A percentile compares a stretch with the other conserved stretches of the same genome.
Conservation (phyloP, 352 stramenopile species). For the Phytophthora crassamura region DNA sequence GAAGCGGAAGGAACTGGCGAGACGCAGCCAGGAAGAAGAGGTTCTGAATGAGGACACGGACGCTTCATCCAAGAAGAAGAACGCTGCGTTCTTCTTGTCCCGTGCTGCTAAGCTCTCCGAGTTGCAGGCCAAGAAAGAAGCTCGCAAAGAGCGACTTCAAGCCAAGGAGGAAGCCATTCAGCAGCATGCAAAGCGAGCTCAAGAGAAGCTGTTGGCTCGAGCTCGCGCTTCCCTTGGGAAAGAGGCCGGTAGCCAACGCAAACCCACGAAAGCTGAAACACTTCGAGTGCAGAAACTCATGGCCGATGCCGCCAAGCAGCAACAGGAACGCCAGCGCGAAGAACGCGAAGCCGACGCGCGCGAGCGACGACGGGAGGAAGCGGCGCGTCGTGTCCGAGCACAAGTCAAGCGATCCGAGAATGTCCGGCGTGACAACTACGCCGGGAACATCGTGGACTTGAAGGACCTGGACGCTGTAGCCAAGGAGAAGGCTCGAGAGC, state of each 20-base stretch:
- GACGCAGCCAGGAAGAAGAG: slow-evolving; percentile 28
- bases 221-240: slow-evolving; percentile 27
- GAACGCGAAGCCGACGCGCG: slow-evolving; percentile 57
- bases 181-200: slow-evolving; percentile 29
- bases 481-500: slow-evolving; percentile 66
- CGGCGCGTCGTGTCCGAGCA: slow-evolving; percentile 54
- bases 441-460: slow-evolving; percentile 56
- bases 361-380: slow-evolving; percentile 49
- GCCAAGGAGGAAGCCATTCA: slow-evolving; percentile 48
- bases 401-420: slow-evolving; percentile 63
- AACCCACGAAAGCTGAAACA: slow-evolving; percentile 60
- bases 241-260: slow-evolving; percentile 11
- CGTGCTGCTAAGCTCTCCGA: slow-evolving; percentile 47
- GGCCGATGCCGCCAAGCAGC: slow-evolving; percentile 34
- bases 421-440: slow-evolving; percentile 57
- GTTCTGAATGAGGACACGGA: slow-evolving; percentile 5
- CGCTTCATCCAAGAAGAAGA: slow-evolving; percentile 11
- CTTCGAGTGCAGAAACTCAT: slow-evolving; percentile 61
- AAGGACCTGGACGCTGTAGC: slow-evolving; percentile 42
- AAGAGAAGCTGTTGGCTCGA: slow-evolving; percentile 46
- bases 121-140: slow-evolving; percentile 57
- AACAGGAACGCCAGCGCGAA: slow-evolving; percentile 48
- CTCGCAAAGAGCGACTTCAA: slow-evolving; percentile 45
- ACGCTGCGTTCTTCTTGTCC: slow-evolving; percentile 56
- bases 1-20: slow-evolving; percentile 33